Evolutionary conservation across 352 stramenopile genomes (phyloP), one percentile per base, ranked within the genome.

Genomic region (Pythium sp.): DNA sequence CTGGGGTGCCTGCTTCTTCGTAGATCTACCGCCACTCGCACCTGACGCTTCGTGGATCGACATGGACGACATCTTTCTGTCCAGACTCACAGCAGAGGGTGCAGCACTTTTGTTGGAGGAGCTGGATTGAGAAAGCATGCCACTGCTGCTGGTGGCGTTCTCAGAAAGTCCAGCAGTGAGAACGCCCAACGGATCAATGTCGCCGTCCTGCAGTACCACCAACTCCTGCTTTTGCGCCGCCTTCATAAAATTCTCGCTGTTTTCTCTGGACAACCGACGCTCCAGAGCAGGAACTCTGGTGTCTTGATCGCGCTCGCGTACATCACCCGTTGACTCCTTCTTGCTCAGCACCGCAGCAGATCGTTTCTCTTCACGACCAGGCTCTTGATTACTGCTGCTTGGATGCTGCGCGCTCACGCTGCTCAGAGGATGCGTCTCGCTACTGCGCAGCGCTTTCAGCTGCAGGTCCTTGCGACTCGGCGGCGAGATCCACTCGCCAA

Each of bases 121-220:
- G 20, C 4, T 32, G 12, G 36, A 38, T 43, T 36, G 41, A 32
- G 53, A 49, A 49, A 57, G 15, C 28, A 32, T 18, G 41, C 26
- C 28, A 49, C 22, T 26, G 1, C 36, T 26, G 12, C 36, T 26
- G 12, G 5, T 64, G 0, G 64, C 24, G 24, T 67, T 64, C 58
- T 67, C 70, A 38, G 70, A 68, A 11, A 93, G 61, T 14, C 67
- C 69, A 58, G 70, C 72, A 32, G 70, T 64, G 11, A 94, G 64
- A 15, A 78, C 87, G 0, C 81, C 86, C 14, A 94, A 63, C 0
- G 87, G 86, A 62, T 94, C 87, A 18, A 90, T 22, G 22, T 95
- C 87, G 24, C 86, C 87, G 43, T 85, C 77, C 62, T 84, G 76
- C 0, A 95, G 70, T 60, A 84, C 62, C 18, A 93, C 79, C 5